phyloP scores from a whole-genome alignment of 108 stramenopile genomes.

The Poteriospumella lacustris region DNA sequence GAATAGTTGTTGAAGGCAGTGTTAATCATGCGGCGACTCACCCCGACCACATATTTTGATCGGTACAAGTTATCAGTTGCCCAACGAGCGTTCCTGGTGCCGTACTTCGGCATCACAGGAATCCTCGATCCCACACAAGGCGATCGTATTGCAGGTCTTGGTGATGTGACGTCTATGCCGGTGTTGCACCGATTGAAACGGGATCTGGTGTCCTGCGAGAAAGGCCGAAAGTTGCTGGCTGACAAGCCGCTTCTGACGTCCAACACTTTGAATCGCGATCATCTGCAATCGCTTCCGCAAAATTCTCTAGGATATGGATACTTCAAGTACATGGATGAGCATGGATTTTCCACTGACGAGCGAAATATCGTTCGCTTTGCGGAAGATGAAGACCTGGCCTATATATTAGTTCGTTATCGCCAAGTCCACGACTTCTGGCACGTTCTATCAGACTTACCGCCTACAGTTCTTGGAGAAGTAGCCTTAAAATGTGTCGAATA shows the following conservation, averaged over 20 bases:
- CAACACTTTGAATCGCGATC: constrained; percentile 40
- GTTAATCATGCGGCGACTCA: too few relatives aligned
- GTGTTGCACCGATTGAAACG: constrained; percentile 62
- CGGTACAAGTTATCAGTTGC: not conserved
- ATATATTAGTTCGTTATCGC: constrained; percentile 87
- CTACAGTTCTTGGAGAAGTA: constrained; percentile 85
- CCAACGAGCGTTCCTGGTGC: constrained; percentile 42
- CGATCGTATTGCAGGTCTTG: constrained; percentile 86
- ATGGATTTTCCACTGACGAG: constrained; percentile 77
- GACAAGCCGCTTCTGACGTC: constrained; percentile 64
- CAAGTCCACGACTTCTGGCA: constrained; percentile 91
- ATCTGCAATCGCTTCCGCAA: not conserved
- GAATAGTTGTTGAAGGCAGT: too few relatives aligned
- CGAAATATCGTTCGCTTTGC: constrained; percentile 61
- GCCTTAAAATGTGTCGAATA: constrained; percentile 92
- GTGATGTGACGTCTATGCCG: constrained; percentile 75
- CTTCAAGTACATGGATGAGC: constrained; percentile 65
- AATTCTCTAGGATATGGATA: constrained; percentile 82
- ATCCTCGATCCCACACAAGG: constrained; percentile 73
- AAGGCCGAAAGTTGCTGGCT: constrained; percentile 59
- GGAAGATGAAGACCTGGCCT: constrained; percentile 74
- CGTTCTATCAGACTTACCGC: constrained; percentile 80
- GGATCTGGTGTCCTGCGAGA: constrained; percentile 52
- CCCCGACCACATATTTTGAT: too few relatives aligned
- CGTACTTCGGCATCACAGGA: constrained; percentile 73